phyloP scores from a whole-genome alignment of 352 stramenopile species.

The Thalassiosira livingstoniorum region DNA sequence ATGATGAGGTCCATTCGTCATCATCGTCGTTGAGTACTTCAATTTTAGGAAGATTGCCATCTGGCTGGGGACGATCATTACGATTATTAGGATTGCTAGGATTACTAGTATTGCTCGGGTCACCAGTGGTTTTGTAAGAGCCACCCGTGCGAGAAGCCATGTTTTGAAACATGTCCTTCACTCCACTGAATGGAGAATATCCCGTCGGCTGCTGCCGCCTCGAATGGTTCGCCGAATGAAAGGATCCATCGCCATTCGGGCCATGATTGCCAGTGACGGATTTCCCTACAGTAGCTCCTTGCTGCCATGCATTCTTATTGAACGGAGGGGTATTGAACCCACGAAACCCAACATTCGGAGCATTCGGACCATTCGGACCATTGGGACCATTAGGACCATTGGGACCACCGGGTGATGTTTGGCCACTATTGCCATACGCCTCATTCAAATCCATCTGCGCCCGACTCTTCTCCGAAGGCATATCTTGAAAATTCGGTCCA shows the following conservation, averaged over 20 bases:
- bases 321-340: conserved; percentile 1
- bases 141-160: no score
- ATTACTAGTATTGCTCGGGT: no score
- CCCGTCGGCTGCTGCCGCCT: background rate
- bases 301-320: conserved; percentile 5
- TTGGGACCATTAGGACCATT: conserved; percentile 44
- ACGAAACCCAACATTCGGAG: background rate
- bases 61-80: background rate
- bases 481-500: conserved; percentile 16
- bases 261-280: no score
- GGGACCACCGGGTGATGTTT: conserved; percentile 43
- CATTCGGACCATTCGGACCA: background rate
- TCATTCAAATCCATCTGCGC: conserved; percentile 28
- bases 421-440: conserved; percentile 28
- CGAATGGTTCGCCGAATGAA: background rate
- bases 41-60: conserved; percentile 38
- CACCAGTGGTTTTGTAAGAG: no score
- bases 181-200: conserved; percentile 41
- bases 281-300: background rate
- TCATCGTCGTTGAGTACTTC: conserved; percentile 41
- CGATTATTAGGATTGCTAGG: conserved; percentile 20
- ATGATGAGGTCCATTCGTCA: conserved; percentile 27
- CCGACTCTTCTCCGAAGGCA: background rate
- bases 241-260: background rate
- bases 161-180: conserved; percentile 51